These are phyloP conservation scores for Acanthamoeba culbertsoni DNA, from an alignment of 208 protist genomes.

Conservation along the genomic window DNA sequence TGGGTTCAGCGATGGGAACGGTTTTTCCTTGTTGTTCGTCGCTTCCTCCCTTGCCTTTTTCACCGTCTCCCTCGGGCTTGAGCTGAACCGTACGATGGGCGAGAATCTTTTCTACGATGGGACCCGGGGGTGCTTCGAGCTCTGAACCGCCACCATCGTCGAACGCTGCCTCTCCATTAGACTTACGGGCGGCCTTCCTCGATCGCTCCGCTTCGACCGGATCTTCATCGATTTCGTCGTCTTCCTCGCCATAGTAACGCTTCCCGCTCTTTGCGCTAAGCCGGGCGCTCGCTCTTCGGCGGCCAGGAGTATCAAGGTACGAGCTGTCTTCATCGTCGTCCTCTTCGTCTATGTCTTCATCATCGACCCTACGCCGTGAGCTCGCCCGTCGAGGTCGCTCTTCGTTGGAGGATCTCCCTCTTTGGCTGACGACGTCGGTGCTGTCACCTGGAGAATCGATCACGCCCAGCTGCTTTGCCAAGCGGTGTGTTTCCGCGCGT, in stretches of 20 bases:
- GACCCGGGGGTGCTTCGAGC: background rate
- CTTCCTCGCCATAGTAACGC: background rate
- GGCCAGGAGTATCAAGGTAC: background rate
- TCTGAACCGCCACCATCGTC: background rate
- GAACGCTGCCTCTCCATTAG: background rate
- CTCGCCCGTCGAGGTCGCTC: background rate
- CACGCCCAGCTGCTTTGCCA: background rate
- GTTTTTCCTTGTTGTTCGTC: too few species aligned
- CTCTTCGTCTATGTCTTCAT: background rate
- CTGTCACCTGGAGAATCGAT: too few species aligned
- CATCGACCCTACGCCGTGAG: background rate
- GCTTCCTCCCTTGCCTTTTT: background rate
- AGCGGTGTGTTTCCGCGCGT: background rate
- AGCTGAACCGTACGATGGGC: background rate
- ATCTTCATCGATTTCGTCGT: background rate
- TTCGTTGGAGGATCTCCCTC: background rate
- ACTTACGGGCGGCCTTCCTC: background rate
- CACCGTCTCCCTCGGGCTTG: background rate
- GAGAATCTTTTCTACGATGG: constrained; percentile 9
- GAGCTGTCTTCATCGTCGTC: background rate
- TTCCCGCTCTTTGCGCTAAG: background rate
- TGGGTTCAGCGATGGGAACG: too few species aligned
- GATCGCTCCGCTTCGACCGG: background rate
- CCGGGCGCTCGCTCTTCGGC: background rate
- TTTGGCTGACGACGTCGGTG: too few species aligned